Evolutionary conservation across 352 stramenopile genomes (phyloP).

Genomic region (Phytophthora meadii): DNA sequence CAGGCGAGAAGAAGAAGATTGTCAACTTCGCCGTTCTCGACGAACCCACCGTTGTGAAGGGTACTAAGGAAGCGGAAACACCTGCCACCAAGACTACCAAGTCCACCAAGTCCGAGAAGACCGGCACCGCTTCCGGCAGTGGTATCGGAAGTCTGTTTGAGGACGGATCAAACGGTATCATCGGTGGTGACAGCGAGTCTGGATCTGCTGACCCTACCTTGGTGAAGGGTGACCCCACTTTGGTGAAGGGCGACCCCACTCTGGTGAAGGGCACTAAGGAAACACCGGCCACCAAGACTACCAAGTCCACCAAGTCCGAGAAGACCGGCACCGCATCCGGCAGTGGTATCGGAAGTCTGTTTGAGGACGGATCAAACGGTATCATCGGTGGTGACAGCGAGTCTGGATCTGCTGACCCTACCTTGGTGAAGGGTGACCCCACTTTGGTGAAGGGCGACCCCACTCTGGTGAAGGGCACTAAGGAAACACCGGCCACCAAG

Average conservation of each 20-base stretch:
- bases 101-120: conserved; percentile 22
- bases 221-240: conserved; percentile 4
- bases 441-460: no score
- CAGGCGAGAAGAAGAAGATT: conserved; percentile 22
- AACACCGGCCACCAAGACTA: no score
- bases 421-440: conserved; percentile 11
- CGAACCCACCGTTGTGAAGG: conserved; percentile 10
- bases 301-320: no score
- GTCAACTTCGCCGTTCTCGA: conserved; percentile 16
- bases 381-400: conserved; percentile 2
- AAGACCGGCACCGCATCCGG: no score
- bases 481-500: conserved; percentile 8
- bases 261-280: conserved; percentile 15
- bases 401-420: conserved; percentile 5
- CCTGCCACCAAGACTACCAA: conserved; percentile 12
- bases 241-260: not conserved
- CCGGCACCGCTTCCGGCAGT: conserved; percentile 8
- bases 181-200: not conserved
- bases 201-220: conserved; percentile 11
- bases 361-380: conserved; percentile 9
- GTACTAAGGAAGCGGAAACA: conserved; percentile 3
- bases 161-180: conserved; percentile 8
- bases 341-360: conserved; percentile 1
- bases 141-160: conserved; percentile 20
- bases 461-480: not conserved